Conservation (phyloP, 78 protist species). For the Chrysochromulina tobinii region DNA sequence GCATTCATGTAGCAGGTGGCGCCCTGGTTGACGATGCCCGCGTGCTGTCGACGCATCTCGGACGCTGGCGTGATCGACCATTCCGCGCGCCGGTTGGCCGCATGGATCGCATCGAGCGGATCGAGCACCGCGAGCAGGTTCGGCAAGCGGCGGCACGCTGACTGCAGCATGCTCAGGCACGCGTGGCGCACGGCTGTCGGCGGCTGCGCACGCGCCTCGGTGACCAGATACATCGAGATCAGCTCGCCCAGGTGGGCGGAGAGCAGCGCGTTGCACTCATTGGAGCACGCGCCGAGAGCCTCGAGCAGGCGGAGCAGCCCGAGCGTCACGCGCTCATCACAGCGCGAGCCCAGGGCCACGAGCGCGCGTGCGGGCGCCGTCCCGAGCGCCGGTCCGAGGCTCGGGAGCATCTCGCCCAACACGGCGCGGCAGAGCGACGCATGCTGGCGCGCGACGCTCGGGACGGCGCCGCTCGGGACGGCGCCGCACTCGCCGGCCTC, state of each 20-base stretch:
- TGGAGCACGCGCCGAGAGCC: neutral
- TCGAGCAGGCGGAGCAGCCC: neutral
- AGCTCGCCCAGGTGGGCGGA: neutral
- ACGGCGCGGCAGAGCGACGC: too few species aligned
- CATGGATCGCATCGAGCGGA: neutral
- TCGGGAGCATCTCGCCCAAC: too few species aligned
- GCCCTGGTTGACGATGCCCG: conserved; percentile 81
- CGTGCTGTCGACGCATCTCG: conserved; percentile 57
- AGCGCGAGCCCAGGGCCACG: neutral
- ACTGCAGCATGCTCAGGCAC: neutral
- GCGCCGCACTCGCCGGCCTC: too few species aligned
- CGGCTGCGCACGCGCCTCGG: neutral
- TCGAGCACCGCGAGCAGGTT: too few species aligned
- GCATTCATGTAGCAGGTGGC: conserved; percentile 80
- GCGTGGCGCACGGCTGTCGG: conserved; percentile 47
- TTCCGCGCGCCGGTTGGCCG: too few species aligned
- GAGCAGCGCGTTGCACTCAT: neutral
- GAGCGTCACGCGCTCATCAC: neutral
- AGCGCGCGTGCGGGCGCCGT: too few species aligned
- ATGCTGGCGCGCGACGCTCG: too few species aligned
- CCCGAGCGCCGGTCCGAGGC: too few species aligned
- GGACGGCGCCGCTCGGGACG: too few species aligned
- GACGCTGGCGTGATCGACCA: neutral
- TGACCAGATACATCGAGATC: neutral
- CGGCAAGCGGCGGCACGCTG: neutral